Percentiles rank a stretch among this genome's conserved stretches.
phyloP scores from a whole-genome alignment of 768 basidiomycete species.

The Paxillus involutus region DNA sequence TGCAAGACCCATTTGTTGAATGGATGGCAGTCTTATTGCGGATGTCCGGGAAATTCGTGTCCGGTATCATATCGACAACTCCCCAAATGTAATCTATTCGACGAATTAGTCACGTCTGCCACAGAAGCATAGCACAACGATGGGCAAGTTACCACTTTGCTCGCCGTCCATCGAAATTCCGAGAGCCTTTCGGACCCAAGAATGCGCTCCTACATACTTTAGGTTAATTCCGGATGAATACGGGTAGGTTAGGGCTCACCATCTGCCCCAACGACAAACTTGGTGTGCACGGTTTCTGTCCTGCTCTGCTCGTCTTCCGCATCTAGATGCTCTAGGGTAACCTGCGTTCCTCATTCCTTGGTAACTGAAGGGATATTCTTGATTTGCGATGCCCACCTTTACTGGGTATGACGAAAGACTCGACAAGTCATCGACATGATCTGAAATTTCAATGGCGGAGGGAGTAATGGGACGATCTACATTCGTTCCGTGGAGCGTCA shows the following conservation, averaged over 20 bases:
- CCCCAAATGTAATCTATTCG: slow-evolving; percentile 76
- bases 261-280: slow-evolving; percentile 37
- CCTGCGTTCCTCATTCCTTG: slow-evolving; percentile 10
- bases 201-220: slow-evolving; percentile 37
- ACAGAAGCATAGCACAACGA: neutral
- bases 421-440: slow-evolving; percentile 40
- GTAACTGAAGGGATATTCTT: neutral
- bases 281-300: slow-evolving; percentile 34
- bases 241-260: slow-evolving; percentile 15
- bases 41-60: slow-evolving; percentile 80
- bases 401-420: slow-evolving; percentile 29
- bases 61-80: slow-evolving; percentile 67
- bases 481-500: slow-evolving; percentile 26
- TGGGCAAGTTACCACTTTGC: slow-evolving; percentile 35
- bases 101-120: neutral
- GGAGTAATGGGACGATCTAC: slow-evolving; percentile 39
- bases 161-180: slow-evolving; percentile 49
- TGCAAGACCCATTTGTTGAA: slow-evolving; percentile 64
- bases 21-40: slow-evolving; percentile 66
- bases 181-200: slow-evolving; percentile 46
- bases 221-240: neutral
- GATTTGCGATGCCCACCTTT: slow-evolving; percentile 15
- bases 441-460: slow-evolving; percentile 28
- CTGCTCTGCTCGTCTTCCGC: slow-evolving; percentile 25
- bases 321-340: slow-evolving; percentile 22